phyloP scores from a whole-genome alignment of 805 yeast genomes.

The Schizosaccharomyces osmophilus region DNA sequence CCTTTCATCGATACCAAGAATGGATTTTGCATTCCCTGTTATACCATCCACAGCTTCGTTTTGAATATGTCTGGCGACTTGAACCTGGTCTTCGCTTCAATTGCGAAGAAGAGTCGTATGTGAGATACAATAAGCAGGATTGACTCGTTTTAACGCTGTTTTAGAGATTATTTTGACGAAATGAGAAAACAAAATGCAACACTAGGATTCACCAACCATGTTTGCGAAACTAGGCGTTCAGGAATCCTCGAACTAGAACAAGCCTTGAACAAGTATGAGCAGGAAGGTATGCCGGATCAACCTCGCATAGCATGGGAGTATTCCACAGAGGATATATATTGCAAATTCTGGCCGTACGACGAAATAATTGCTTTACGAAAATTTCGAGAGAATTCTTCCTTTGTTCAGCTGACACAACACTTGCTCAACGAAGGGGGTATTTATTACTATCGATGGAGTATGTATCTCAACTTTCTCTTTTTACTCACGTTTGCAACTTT shows the following conservation, averaged over 20 bases:
- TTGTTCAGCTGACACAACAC: neutral
- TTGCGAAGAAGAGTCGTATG: conserved; percentile 36
- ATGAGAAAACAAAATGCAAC: neutral
- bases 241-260: neutral
- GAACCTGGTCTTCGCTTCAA: conserved; percentile 48
- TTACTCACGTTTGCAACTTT: neutral
- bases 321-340: neutral
- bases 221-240: neutral
- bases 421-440: neutral
- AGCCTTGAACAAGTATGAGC: neutral
- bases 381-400: neutral
- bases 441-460: neutral
- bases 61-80: conserved; percentile 83
- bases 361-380: neutral
- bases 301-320: neutral
- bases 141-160: too few relatives aligned
- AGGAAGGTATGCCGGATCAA: neutral
- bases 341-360: neutral
- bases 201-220: neutral
- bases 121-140: conserved; percentile 19
- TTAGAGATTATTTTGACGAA: too few relatives aligned
- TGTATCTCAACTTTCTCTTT: neutral
- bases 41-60: conserved; percentile 39
- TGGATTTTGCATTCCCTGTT: conserved; percentile 81
- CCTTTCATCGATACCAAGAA: conserved; percentile 84